phyloP scores from a whole-genome alignment of 2,329 filamentous ascomycete genomes.

The Botrytis squamosa region DNA sequence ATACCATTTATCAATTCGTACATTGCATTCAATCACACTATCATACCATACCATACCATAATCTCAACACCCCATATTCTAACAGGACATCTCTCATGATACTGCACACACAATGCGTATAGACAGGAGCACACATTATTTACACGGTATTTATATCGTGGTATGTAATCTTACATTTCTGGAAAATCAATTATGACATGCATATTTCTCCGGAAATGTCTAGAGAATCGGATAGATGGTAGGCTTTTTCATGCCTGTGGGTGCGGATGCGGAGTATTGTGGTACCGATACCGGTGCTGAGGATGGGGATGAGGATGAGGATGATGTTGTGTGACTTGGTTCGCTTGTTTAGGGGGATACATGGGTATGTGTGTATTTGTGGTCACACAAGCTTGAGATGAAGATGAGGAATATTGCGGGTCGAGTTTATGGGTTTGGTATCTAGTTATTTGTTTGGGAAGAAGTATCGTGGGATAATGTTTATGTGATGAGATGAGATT shows the following conservation, averaged over 20 bases:
- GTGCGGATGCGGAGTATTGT: neutral
- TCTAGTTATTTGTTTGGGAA: too few species aligned
- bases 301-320: neutral
- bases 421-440: too few species aligned
- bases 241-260: neutral
- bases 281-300: too few species aligned
- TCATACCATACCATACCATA: neutral
- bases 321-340: neutral
- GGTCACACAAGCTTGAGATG: neutral
- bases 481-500: too few species aligned
- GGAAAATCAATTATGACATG: too few species aligned
- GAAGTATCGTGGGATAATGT: too few species aligned
- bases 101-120: neutral
- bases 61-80: neutral
- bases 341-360: constrained; percentile 1
- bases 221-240: too few species aligned
- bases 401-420: too few species aligned
- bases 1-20: neutral
- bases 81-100: neutral
- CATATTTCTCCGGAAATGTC: too few species aligned
- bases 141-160: too few species aligned
- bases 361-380: neutral
- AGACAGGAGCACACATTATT: neutral
- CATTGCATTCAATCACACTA: neutral
- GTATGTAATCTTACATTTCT: too few species aligned